A percentile compares a stretch with the other conserved stretches of the same genome.
These are phyloP conservation scores for Falciphora oryzae DNA, from an alignment of 2,329 filamentous ascomycete genomes.

Conservation along the genomic window DNA sequence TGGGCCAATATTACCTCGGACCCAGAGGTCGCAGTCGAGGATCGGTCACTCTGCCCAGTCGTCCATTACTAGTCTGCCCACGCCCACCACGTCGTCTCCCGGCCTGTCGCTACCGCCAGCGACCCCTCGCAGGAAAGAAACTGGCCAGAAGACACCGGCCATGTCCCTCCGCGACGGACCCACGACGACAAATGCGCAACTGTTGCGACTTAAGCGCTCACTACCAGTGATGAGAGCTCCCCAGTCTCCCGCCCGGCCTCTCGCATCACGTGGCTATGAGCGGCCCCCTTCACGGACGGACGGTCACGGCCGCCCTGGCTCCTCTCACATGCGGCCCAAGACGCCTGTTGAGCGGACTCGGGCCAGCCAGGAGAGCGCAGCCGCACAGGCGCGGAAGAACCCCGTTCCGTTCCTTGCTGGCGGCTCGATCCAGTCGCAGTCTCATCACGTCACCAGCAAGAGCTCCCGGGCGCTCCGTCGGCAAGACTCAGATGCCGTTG, in stretches of 20 bases:
- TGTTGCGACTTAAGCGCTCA: slow-evolving; percentile 60
- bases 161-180: slow-evolving; percentile 51
- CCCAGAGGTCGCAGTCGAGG: slow-evolving; percentile 60
- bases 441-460: slow-evolving; percentile 72
- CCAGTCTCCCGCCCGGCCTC: slow-evolving; percentile 45
- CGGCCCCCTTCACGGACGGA: slow-evolving; percentile 57
- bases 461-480: slow-evolving; percentile 66
- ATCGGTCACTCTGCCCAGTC: slow-evolving; percentile 64
- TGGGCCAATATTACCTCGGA: slow-evolving; percentile 55
- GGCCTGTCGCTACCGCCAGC: slow-evolving; percentile 46
- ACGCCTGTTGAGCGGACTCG: slow-evolving; percentile 63
- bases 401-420: slow-evolving; percentile 74
- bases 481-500: slow-evolving; percentile 70
- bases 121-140: slow-evolving; percentile 56
- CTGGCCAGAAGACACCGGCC: slow-evolving; percentile 49
- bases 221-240: slow-evolving; percentile 52
- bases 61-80: slow-evolving; percentile 58
- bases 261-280: slow-evolving; percentile 39
- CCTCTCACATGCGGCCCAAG: slow-evolving; percentile 52
- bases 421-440: slow-evolving; percentile 61
- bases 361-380: slow-evolving; percentile 43
- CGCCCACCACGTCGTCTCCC: slow-evolving; percentile 54
- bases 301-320: slow-evolving; percentile 38
- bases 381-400: slow-evolving; percentile 50
- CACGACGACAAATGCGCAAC: slow-evolving; percentile 60